Evolutionary conservation across 352 stramenopile genomes (phyloP).

Genomic region (Halophytophthora polymorphica): DNA sequence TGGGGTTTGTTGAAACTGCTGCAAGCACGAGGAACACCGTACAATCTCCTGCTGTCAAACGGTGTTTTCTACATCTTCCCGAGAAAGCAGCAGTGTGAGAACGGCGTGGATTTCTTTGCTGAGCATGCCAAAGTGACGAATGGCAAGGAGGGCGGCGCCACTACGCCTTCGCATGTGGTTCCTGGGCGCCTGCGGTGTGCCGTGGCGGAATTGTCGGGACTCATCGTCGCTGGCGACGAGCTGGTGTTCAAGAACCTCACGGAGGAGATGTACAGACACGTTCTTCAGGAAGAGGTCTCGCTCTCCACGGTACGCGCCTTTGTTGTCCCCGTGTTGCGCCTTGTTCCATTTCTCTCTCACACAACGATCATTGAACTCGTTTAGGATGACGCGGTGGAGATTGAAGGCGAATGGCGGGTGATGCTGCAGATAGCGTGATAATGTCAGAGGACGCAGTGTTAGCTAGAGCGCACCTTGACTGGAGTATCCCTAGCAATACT

Average conservation of each 20-base stretch:
- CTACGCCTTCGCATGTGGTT: not conserved
- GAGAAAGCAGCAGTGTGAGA: conserved; percentile 50
- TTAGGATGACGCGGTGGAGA: no score
- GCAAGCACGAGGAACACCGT: conserved; percentile 30
- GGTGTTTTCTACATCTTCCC: conserved; percentile 51
- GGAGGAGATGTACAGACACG: conserved; percentile 33
- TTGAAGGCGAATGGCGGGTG: no score
- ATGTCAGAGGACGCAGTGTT: no score
- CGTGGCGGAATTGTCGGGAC: conserved; percentile 55
- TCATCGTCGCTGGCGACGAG: conserved; percentile 41
- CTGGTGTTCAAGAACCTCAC: conserved; percentile 29
- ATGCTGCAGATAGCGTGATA: no score
- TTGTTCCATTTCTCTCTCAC: no score
- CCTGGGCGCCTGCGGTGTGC: conserved; percentile 42
- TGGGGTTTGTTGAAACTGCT: conserved; percentile 49
- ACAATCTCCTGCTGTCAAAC: conserved; percentile 55
- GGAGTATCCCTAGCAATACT: no score
- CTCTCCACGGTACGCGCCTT: conserved; percentile 35
- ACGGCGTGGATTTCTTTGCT: conserved; percentile 21
- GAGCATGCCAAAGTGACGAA: not conserved
- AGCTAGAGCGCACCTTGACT: no score
- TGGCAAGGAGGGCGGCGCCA: not conserved
- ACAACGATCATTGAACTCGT: no score
- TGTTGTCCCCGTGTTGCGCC: not conserved
- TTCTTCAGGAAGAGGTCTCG: conserved; percentile 49